Conservation (phyloP, 164 flowering plant genomes). For the Nelumbo lutea region DNA sequence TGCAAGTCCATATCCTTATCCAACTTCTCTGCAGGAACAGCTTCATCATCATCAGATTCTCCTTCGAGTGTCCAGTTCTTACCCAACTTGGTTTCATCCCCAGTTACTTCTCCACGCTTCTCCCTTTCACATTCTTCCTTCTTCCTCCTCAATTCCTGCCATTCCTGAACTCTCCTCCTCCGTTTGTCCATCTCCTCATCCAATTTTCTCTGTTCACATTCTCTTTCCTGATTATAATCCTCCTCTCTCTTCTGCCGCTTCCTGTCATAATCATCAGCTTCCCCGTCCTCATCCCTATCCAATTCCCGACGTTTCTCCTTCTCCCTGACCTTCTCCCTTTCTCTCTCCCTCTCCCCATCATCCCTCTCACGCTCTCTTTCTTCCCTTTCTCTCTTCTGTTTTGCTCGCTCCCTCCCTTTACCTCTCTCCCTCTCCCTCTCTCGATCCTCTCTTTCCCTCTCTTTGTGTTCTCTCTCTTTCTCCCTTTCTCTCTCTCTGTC, state of each 20-base stretch:
- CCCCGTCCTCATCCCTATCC: constrained; percentile 39
- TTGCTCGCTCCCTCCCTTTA: constrained; percentile 27
- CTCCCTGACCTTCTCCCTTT: too few species aligned
- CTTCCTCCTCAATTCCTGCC: constrained; percentile 87
- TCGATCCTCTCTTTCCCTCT: too few species aligned
- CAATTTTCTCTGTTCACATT: constrained; percentile 66
- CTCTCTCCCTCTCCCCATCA: too few species aligned
- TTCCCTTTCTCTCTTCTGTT: constrained; percentile 13
- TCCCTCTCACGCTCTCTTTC: constrained; percentile 8
- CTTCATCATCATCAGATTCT: constrained; percentile 91
- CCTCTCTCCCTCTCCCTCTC: constrained; percentile 19
- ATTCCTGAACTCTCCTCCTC: constrained; percentile 94
- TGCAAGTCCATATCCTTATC: constrained; percentile 45
- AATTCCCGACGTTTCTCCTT: constrained; percentile 33
- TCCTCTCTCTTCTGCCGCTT: constrained; percentile 46
- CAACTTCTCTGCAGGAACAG: constrained; percentile 23
- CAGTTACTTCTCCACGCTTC: constrained; percentile 39
- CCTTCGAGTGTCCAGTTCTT: constrained; percentile 93
- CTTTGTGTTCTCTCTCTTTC: too few species aligned
- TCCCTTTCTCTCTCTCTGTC: too few species aligned
- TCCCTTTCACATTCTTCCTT: constrained; percentile 28
- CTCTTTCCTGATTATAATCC: constrained; percentile 30
- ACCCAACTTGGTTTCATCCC: constrained; percentile 54
- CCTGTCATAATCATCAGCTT: constrained; percentile 41
- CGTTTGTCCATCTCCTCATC: constrained; percentile 96